Conservation (phyloP, 2,329 filamentous ascomycete genomes). For the Arthroderma uncinatum region DNA sequence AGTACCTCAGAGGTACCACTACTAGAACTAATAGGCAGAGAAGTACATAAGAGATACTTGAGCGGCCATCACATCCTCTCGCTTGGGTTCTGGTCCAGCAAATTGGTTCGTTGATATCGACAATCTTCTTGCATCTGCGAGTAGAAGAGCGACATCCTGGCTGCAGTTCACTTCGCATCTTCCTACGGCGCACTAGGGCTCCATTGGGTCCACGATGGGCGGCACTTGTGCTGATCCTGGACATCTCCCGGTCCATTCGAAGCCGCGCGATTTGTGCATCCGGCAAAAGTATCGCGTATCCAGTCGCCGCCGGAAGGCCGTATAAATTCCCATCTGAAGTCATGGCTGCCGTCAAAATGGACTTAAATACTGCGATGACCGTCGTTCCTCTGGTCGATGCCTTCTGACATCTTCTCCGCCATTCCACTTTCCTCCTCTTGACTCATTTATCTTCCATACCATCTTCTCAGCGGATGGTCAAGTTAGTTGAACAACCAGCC, state of each 20-base stretch:
- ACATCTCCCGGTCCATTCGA: not conserved
- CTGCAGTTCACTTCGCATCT: not conserved
- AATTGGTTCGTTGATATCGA: not conserved
- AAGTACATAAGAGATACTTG: not conserved
- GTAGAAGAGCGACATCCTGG: not conserved
- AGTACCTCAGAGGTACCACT: not conserved
- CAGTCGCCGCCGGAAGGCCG: not conserved
- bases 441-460: not conserved
- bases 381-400: not conserved
- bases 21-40: not conserved
- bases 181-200: not conserved
- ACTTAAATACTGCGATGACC: not conserved
- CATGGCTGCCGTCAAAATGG: not conserved
- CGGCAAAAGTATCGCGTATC: constrained; percentile 1
- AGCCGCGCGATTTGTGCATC: constrained; percentile 15
- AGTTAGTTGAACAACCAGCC: no score
- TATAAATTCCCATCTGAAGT: not conserved
- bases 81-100: not conserved
- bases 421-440: not conserved
- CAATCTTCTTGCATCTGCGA: not conserved
- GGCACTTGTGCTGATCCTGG: not conserved
- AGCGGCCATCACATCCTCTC: no score
- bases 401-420: not conserved
- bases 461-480: no score
- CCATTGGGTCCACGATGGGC: constrained; percentile 1